These are phyloP conservation scores for Trypanosoma caninum DNA, from an alignment of 208 protist genomes.

Conservation along the genomic window DNA sequence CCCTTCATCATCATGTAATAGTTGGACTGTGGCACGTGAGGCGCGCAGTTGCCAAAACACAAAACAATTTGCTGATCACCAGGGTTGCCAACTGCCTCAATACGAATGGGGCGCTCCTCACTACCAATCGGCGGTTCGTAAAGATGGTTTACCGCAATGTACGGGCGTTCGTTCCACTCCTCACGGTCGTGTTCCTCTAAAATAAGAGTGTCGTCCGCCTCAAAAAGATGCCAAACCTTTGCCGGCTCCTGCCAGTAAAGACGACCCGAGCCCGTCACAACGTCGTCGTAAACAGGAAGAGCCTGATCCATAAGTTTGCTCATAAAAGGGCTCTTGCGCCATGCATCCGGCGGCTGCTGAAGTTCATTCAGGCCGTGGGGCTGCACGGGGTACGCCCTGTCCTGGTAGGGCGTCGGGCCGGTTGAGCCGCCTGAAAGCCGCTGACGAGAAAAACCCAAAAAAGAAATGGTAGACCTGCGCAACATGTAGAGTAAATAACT, in stretches of 20 bases:
- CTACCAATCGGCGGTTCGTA: constrained; percentile 87
- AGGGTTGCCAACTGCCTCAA: constrained; percentile 79
- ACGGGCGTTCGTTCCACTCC: constrained; percentile 89
- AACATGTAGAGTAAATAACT: constrained; percentile 43
- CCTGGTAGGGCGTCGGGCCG: constrained; percentile 77
- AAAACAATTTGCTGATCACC: constrained; percentile 83
- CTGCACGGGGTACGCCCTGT: constrained; percentile 82
- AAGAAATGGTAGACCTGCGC: constrained; percentile 62
- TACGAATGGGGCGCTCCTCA: constrained; percentile 84
- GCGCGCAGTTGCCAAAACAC: constrained; percentile 88
- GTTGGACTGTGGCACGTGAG: constrained; percentile 85
- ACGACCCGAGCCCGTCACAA: constrained; percentile 73
- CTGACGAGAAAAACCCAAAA: constrained; percentile 60
- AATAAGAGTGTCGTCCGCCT: constrained; percentile 87
- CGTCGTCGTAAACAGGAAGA: constrained; percentile 85
- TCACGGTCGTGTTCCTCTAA: constrained; percentile 90
- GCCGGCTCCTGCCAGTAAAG: constrained; percentile 89
- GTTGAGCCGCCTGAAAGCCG: constrained; percentile 47
- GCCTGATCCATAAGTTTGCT: constrained; percentile 89
- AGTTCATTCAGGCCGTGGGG: constrained; percentile 78
- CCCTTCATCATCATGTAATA: constrained; percentile 93
- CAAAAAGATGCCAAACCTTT: constrained; percentile 81
- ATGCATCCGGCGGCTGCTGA: constrained; percentile 71
- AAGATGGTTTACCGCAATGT: constrained; percentile 87
- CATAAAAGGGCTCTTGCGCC: constrained; percentile 85